Evolutionary conservation across 208 protist species (phyloP).

Genomic region (Crithidia expoeki): DNA sequence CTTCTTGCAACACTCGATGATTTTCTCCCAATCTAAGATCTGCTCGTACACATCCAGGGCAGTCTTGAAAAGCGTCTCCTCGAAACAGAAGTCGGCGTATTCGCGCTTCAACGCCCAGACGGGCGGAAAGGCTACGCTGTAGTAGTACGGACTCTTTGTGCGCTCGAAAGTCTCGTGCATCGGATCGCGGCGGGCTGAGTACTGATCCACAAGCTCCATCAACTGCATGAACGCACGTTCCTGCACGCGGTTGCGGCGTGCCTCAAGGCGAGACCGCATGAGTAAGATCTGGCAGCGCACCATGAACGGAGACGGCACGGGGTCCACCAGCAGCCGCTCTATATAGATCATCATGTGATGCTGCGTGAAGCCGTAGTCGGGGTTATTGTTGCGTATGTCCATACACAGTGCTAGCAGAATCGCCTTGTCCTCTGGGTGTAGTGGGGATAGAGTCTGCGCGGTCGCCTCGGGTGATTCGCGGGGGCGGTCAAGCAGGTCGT

Average conservation of each 20-base stretch:
- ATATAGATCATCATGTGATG: slow-evolving; percentile 92
- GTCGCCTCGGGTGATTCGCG: slow-evolving; percentile 54
- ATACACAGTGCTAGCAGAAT: slow-evolving; percentile 86
- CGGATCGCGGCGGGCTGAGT: slow-evolving; percentile 52
- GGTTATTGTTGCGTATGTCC: slow-evolving; percentile 90
- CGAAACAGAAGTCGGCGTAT: slow-evolving; percentile 86
- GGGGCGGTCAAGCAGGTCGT: slow-evolving; percentile 84
- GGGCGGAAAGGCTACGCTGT: slow-evolving; percentile 80
- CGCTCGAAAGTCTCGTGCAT: slow-evolving; percentile 51
- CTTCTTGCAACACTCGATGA: slow-evolving; percentile 90
- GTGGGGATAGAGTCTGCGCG: slow-evolving; percentile 42
- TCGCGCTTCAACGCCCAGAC: slow-evolving; percentile 82
- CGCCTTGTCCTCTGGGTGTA: slow-evolving; percentile 87
- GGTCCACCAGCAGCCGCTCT: slow-evolving; percentile 82
- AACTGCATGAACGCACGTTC: slow-evolving; percentile 91
- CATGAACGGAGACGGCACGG: slow-evolving; percentile 71
- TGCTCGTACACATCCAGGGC: slow-evolving; percentile 90
- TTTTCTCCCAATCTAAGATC: slow-evolving; percentile 87
- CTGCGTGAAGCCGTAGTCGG: slow-evolving; percentile 85
- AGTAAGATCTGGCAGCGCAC: slow-evolving; percentile 80
- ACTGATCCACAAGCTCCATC: slow-evolving; percentile 89
- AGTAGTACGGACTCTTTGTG: slow-evolving; percentile 78
- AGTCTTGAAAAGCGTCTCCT: slow-evolving; percentile 86
- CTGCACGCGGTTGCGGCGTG: slow-evolving; percentile 70
- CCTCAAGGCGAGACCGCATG: slow-evolving; percentile 80